These are phyloP conservation scores for Magnolia changhungtana DNA, from an alignment of 164 flowering plant species.

Conservation along the genomic window DNA sequence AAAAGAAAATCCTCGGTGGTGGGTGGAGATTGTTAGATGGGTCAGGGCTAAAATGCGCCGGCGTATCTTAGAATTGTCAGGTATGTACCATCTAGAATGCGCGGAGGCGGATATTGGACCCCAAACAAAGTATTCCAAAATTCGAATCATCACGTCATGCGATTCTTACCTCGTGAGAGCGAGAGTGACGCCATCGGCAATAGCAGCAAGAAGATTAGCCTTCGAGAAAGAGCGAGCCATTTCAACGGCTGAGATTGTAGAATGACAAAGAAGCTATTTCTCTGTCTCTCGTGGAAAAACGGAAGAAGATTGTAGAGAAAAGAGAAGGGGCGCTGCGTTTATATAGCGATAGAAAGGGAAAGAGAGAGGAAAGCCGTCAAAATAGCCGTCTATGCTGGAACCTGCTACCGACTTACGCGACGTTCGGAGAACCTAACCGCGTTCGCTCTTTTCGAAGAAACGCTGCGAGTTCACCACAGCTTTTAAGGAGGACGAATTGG, in stretches of 20 bases:
- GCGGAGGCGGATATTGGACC: no score
- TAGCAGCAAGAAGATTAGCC: conserved; percentile 44
- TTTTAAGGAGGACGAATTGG: no score
- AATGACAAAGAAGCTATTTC: neutral
- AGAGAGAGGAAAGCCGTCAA: neutral
- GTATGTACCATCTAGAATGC: no score
- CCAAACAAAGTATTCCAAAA: no score
- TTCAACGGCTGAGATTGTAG: neutral
- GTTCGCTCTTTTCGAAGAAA: no score
- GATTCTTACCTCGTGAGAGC: conserved; percentile 31
- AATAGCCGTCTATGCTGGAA: neutral
- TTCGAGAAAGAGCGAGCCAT: conserved; percentile 68
- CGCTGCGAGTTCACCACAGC: no score
- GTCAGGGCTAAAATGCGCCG: no score
- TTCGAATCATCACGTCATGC: no score
- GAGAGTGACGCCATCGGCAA: conserved; percentile 35
- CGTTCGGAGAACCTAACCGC: neutral
- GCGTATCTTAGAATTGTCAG: no score
- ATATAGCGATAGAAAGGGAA: conserved; percentile 8
- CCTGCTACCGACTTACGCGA: neutral
- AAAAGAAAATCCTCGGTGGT: no score
- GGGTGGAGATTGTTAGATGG: no score
- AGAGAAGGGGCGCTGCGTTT: neutral
- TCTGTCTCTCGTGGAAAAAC: neutral
- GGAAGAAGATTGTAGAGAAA: neutral